Percentiles rank a stretch among this genome's conserved stretches.
phyloP scores from a whole-genome alignment of 306 rosid genomes.

The Sicyos baderoa region DNA sequence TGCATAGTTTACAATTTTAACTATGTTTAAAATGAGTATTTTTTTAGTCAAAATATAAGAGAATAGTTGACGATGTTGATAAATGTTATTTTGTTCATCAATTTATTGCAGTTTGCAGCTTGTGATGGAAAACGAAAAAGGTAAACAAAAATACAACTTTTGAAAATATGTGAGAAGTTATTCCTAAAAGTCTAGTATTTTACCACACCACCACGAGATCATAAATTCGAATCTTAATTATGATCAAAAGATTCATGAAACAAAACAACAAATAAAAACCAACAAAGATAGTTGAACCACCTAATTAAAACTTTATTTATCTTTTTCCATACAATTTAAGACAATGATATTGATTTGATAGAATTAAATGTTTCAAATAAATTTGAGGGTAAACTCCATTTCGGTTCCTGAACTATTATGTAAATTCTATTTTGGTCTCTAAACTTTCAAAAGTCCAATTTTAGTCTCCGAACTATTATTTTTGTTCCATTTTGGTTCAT shows the following conservation, averaged over 20 bases:
- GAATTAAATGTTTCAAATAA: no score
- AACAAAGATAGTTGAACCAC: neutral
- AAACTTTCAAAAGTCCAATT: no score
- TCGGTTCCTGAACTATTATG: no score
- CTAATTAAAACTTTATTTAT: no score
- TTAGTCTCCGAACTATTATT: no score
- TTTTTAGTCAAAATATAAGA: neutral
- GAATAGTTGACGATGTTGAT: neutral
- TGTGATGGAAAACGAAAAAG: neutral
- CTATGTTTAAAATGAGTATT: neutral
- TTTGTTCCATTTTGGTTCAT: no score
- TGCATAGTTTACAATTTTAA: neutral
- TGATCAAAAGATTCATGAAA: neutral
- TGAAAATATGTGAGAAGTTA: neutral
- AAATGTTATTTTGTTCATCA: neutral
- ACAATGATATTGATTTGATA: no score
- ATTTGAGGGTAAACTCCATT: no score
- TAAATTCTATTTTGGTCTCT: no score
- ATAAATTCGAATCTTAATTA: no score
- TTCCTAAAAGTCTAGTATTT: neutral
- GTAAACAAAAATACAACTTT: neutral
- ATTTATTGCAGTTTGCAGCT: neutral
- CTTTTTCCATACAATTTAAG: no score
- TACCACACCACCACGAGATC: neutral
- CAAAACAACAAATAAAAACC: neutral